These are phyloP conservation scores for Agaricus subrufescens DNA, from an alignment of 768 basidiomycete genomes.

Conservation along the genomic window DNA sequence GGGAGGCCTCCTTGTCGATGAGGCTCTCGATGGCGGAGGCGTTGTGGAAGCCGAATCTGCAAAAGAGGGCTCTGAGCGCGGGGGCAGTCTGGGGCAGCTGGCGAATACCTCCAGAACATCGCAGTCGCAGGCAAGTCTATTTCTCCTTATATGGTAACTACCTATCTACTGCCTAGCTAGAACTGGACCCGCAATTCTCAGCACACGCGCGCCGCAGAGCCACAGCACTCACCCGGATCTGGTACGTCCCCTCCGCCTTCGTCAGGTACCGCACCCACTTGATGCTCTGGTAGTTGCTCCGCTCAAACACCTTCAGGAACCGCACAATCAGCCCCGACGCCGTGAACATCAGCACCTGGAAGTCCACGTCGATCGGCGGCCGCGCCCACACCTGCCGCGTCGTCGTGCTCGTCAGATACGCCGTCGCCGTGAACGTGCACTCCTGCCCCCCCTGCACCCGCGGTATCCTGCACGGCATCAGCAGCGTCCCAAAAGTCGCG, in stretches of 20 bases:
- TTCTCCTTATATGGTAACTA: constrained; percentile 4
- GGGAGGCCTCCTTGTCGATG: constrained; percentile 83
- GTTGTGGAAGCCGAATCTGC: constrained; percentile 88
- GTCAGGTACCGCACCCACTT: constrained; percentile 97
- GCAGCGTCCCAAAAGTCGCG: neutral
- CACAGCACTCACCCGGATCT: constrained; percentile 72
- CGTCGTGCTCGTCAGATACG: constrained; percentile 83
- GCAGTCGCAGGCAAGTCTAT: neutral
- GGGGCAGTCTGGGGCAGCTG: neutral
- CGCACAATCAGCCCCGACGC: constrained; percentile 93
- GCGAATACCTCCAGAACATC: constrained; percentile 15
- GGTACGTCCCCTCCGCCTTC: constrained; percentile 90
- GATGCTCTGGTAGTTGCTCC: constrained; percentile 87
- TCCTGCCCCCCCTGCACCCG: constrained; percentile 92
- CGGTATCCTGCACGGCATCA: constrained; percentile 57
- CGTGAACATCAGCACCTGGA: constrained; percentile 99
- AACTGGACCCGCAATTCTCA: neutral
- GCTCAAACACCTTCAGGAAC: constrained; percentile 98
- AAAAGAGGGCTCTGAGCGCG: neutral
- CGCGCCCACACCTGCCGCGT: constrained; percentile 95
- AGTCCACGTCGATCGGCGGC: constrained; percentile 97
- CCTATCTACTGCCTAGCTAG: no score
- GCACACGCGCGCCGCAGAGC: neutral
- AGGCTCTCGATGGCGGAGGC: constrained; percentile 86
- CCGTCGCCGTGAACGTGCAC: constrained; percentile 77